Conservation (phyloP, 352 stramenopile species). For the Globisporangium solare region DNA sequence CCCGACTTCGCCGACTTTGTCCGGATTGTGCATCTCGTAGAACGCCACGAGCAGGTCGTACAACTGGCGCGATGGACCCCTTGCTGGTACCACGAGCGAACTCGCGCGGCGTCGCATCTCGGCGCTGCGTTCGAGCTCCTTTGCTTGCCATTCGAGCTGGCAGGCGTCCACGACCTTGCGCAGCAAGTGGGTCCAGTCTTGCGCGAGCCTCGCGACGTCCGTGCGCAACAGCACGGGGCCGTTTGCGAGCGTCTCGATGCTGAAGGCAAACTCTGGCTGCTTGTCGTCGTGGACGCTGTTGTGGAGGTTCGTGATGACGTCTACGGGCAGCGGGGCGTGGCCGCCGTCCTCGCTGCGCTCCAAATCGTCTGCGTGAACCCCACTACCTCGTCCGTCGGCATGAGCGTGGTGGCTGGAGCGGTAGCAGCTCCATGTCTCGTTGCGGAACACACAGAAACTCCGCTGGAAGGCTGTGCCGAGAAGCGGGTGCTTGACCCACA, state of each 20-base stretch:
- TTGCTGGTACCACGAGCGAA: background rate
- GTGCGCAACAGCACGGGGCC: slow-evolving; percentile 33
- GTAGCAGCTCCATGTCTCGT: slow-evolving; percentile 28
- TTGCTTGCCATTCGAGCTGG: slow-evolving; percentile 7
- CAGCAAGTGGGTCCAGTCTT: slow-evolving; percentile 31
- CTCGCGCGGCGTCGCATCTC: background rate
- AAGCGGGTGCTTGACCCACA: slow-evolving; percentile 35
- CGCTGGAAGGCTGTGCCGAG: slow-evolving; percentile 26
- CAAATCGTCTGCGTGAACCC: background rate
- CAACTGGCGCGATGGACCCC: slow-evolving; percentile 15
- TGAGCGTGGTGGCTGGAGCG: slow-evolving; percentile 19
- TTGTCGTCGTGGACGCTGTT: slow-evolving; percentile 18
- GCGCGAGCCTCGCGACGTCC: slow-evolving; percentile 22
- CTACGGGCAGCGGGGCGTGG: slow-evolving; percentile 19
- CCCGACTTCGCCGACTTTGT: slow-evolving; percentile 80
- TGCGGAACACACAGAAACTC: slow-evolving; percentile 33
- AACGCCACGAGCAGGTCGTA: slow-evolving; percentile 61
- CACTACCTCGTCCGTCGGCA: slow-evolving; percentile 8
- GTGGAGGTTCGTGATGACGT: slow-evolving; percentile 27
- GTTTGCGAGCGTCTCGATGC: slow-evolving; percentile 31
- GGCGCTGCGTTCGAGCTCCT: background rate
- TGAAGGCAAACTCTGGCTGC: slow-evolving; percentile 26
- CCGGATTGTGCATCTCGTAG: slow-evolving; percentile 86
- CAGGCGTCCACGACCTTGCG: slow-evolving; percentile 16
- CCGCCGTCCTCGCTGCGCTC: background rate